Evolutionary conservation across 2,329 filamentous ascomycete species (phyloP).

Genomic region (Peltaster fructicola): DNA sequence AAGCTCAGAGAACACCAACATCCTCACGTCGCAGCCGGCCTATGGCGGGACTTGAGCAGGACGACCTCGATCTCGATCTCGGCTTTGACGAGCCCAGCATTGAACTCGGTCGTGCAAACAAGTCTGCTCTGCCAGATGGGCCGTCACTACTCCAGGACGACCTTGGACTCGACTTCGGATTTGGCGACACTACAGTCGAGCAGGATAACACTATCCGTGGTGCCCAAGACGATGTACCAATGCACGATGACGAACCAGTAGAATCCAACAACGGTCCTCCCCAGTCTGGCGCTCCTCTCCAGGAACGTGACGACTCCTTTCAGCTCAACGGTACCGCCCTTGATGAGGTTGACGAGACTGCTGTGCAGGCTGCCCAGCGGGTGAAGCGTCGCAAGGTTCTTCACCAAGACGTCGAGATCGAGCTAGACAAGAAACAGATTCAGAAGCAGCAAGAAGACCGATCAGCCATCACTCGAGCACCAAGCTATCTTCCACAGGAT

Average conservation of each 20-base stretch:
- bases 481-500: conserved; percentile 71
- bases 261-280: conserved; percentile 23
- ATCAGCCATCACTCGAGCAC: conserved; percentile 67
- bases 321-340: conserved; percentile 18
- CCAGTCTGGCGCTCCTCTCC: conserved; percentile 35
- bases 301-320: conserved; percentile 48
- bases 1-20: conserved; percentile 21
- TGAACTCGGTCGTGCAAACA: conserved; percentile 79
- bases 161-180: conserved; percentile 30
- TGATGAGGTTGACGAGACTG: conserved; percentile 27
- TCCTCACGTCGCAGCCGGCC: no score
- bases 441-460: conserved; percentile 74
- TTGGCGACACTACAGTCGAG: conserved; percentile 17
- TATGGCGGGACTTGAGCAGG: conserved; percentile 33
- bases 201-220: conserved; percentile 7
- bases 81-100: conserved; percentile 43
- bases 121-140: conserved; percentile 40
- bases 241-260: conserved; percentile 19
- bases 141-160: conserved; percentile 40
- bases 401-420: conserved; percentile 62
- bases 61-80: conserved; percentile 47
- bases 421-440: conserved; percentile 59
- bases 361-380: conserved; percentile 49
- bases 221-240: conserved; percentile 9
- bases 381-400: conserved; percentile 68